Base-by-base conservation (phyloP, 2,329 filamentous ascomycete species). In the Penicillium sp. region DNA sequence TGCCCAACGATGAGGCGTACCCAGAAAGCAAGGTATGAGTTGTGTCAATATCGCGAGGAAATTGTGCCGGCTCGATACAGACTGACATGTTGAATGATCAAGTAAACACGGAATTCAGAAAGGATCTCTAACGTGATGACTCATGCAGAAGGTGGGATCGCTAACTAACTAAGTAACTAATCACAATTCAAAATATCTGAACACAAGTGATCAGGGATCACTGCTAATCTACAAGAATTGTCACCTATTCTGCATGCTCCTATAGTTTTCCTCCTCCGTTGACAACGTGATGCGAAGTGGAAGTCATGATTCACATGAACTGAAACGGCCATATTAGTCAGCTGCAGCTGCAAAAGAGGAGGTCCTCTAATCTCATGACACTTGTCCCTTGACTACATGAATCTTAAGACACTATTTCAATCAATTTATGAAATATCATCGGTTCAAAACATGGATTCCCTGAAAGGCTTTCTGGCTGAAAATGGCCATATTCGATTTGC, bases 1-100 rank as follows among this genome's bases (percentile, higher is more conserved):
- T 76, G 21, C 74, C 74, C 1, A 87, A 73, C 2, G 78, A 76
- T 50, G 66, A 49, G 3, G 74, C 72, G 57, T 82, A 81, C 8
- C 72, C 67, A 14, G 66, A 72, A 63, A 82, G 79, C 31, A 82
- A 68, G 63, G 74, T 54, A 53, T 73, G 62, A 68, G 82, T 74
- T 19, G 69, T 70, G 22, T 66, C 51, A 24, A 79, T 64, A 56
- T 85, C 82, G 42, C 69, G 52, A 22, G 75, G 68, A 22, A 77
- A 78, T 24, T 63, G 59, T 6, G 79, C 81, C 11, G 67, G 64
- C 24, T 59, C 58, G 53, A 81, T 76, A 14, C 54, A 65, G 58
- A 67, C 49, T 19, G 56, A 24, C 64, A 66, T 65, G 13, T 14
- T 46, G 26, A 35, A 29, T 4, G 2, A 10, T 21, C 11, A 31